Evolutionary conservation across 2,329 filamentous ascomycete species (phyloP).

Genomic region (Aureobasidium sp.): DNA sequence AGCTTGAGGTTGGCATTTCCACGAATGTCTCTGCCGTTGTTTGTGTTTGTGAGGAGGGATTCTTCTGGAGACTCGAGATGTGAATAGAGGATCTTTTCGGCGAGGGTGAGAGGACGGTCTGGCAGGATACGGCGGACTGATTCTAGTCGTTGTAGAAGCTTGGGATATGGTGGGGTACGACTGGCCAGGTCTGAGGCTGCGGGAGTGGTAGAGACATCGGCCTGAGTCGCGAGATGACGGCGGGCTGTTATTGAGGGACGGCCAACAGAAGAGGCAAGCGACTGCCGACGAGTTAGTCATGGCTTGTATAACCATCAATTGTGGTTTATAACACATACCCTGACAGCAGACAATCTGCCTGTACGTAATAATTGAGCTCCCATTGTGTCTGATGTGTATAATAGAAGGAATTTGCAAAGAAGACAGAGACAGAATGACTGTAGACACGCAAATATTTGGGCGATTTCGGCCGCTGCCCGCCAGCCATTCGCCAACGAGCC

Average conservation of each 20-base stretch:
- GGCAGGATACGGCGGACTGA: slow-evolving; percentile 78
- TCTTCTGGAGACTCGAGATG: too few relatives aligned
- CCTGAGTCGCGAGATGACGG: slow-evolving; percentile 36
- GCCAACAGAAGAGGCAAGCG: slow-evolving; percentile 18
- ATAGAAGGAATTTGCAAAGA: background rate
- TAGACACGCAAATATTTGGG: slow-evolving; percentile 4
- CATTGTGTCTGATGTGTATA: slow-evolving; percentile 15
- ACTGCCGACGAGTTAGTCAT: slow-evolving; percentile 16
- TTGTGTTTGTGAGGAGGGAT: slow-evolving; percentile 99
- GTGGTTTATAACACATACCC: background rate
- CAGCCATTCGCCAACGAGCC: background rate
- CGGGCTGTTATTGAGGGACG: slow-evolving; percentile 21
- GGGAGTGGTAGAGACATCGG: slow-evolving; percentile 22
- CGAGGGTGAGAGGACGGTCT: slow-evolving; percentile 93
- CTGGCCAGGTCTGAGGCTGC: slow-evolving; percentile 48
- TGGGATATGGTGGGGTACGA: slow-evolving; percentile 82
- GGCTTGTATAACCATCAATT: background rate
- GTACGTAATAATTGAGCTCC: slow-evolving; percentile 20
- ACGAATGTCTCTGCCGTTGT: slow-evolving; percentile 95
- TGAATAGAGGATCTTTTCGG: slow-evolving; percentile 94
- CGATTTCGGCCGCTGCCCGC: slow-evolving; percentile 10
- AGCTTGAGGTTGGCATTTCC: slow-evolving; percentile 97
- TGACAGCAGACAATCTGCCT: slow-evolving; percentile 23
- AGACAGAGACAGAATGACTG: slow-evolving; percentile 2
- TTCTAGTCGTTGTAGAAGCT: slow-evolving; percentile 79